Conservation (phyloP, 768 basidiomycete genomes). For the Trichaptum fuscoviolaceum region DNA sequence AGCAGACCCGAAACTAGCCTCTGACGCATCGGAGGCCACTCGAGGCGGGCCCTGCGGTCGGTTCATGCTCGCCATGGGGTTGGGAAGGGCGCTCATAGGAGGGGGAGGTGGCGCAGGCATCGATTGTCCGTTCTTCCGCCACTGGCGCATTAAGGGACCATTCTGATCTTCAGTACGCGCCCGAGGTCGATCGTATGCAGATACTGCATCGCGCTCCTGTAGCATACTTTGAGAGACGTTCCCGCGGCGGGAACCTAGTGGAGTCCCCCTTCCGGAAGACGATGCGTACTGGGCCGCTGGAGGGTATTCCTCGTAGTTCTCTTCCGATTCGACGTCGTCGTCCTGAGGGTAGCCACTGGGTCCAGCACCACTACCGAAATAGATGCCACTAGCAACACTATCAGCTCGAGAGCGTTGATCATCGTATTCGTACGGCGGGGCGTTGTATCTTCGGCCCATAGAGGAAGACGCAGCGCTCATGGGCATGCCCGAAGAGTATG, state of each 20-base stretch:
- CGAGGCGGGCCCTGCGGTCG: constrained; percentile 11
- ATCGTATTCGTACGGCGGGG: constrained; percentile 56
- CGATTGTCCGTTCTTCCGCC: constrained; percentile 48
- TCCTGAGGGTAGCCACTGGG: background rate
- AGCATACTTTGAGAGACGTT: constrained; percentile 53
- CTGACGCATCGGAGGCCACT: constrained; percentile 32
- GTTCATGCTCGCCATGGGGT: background rate
- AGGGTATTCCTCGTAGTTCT: constrained; percentile 62
- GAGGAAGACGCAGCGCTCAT: constrained; percentile 28
- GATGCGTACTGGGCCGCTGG: constrained; percentile 36
- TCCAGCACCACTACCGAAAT: background rate
- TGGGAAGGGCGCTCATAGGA: constrained; percentile 6
- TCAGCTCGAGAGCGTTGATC: background rate
- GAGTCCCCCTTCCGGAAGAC: constrained; percentile 68
- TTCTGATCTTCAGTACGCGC: constrained; percentile 66
- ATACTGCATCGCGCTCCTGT: constrained; percentile 46
- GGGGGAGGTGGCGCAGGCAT: constrained; percentile 31
- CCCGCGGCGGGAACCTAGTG: constrained; percentile 52
- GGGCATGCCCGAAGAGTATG: constrained; percentile 23
- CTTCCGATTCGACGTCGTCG: background rate
- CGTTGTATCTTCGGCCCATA: constrained; percentile 40
- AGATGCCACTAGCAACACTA: constrained; percentile 19
- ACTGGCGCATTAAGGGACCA: constrained; percentile 57
- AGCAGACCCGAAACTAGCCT: constrained; percentile 35
- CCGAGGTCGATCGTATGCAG: constrained; percentile 49